Evolutionary conservation across 768 basidiomycete species (phyloP).

Genomic region (Sarcodon sp.): DNA sequence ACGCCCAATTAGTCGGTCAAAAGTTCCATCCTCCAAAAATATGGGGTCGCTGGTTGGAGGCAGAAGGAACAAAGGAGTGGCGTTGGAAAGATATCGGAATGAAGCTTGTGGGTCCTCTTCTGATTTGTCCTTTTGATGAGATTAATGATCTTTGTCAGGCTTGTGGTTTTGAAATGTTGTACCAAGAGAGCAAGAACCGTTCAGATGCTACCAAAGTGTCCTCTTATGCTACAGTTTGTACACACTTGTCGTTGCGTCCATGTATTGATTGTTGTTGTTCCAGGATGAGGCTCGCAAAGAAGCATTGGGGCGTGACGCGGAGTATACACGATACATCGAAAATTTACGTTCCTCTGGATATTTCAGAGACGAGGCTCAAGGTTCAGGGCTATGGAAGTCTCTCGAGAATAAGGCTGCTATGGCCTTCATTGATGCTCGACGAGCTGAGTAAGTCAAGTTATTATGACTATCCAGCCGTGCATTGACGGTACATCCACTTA

Average conservation of each 20-base stretch:
- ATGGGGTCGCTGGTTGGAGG: constrained; percentile 64
- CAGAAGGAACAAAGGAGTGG: constrained; percentile 53
- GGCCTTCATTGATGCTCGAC: constrained; percentile 49
- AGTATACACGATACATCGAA: constrained; percentile 60
- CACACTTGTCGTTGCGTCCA: neutral
- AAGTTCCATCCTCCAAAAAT: constrained; percentile 85
- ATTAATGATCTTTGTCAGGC: constrained; percentile 32
- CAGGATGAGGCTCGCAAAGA: constrained; percentile 60
- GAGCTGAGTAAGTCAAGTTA: constrained; percentile 46
- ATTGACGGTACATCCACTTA: constrained; percentile 11
- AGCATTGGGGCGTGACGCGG: constrained; percentile 48
- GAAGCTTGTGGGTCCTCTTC: constrained; percentile 58
- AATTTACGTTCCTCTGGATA: constrained; percentile 55
- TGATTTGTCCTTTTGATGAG: neutral
- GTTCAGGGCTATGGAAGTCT: constrained; percentile 62
- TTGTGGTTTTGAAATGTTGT: constrained; percentile 95
- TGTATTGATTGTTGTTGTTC: neutral
- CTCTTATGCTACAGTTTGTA: constrained; percentile 17
- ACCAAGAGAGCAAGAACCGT: constrained; percentile 67
- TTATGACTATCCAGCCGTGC: neutral
- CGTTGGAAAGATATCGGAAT: constrained; percentile 80
- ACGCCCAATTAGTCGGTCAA: constrained; percentile 87
- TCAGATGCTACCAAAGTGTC: constrained; percentile 23
- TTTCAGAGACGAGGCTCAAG: constrained; percentile 69
- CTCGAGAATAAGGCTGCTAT: constrained; percentile 61